A percentile compares a stretch with the other conserved stretches of the same genome.
Conservation (phyloP, 106 monocot genomes). For the Dendrobium chrysotoxum region DNA sequence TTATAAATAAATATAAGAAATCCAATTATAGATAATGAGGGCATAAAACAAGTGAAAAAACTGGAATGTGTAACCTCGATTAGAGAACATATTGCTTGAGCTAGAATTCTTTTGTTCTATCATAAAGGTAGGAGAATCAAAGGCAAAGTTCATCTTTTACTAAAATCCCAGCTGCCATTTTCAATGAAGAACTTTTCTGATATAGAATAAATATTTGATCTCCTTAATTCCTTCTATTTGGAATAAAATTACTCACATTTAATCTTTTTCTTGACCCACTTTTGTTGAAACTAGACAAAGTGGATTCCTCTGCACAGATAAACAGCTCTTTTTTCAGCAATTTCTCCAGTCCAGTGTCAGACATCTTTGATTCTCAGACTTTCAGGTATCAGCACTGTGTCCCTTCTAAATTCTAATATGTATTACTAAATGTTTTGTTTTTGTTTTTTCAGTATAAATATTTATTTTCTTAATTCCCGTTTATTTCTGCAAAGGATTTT, state of each 20-base stretch:
- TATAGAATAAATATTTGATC: neutral
- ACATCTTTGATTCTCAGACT: conserved; percentile 22
- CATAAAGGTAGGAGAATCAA: too few species aligned
- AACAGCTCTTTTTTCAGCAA: conserved; percentile 9
- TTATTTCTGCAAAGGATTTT: conserved; percentile 34
- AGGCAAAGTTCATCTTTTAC: neutral
- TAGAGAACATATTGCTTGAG: too few species aligned
- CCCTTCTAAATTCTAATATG: neutral
- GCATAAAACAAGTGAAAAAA: too few species aligned
- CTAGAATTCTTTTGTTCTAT: too few species aligned
- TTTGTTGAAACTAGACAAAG: neutral
- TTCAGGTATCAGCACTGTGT: conserved; percentile 24
- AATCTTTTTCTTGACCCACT: neutral
- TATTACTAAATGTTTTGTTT: neutral
- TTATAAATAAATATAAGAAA: too few species aligned
- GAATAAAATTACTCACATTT: neutral
- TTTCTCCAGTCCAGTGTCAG: conserved; percentile 14
- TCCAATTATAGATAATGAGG: too few species aligned
- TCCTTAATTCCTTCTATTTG: too few species aligned
- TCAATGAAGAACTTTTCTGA: neutral
- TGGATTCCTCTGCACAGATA: conserved; percentile 9
- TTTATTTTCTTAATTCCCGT: neutral
- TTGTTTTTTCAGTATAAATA: neutral
- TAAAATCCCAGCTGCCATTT: neutral
- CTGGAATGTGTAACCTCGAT: too few species aligned